Evolutionary conservation across 1,284 basidiomycete species (phyloP), one percentile per base, ranked within the genome.

Genomic region (Apiotrichum montevideense): DNA sequence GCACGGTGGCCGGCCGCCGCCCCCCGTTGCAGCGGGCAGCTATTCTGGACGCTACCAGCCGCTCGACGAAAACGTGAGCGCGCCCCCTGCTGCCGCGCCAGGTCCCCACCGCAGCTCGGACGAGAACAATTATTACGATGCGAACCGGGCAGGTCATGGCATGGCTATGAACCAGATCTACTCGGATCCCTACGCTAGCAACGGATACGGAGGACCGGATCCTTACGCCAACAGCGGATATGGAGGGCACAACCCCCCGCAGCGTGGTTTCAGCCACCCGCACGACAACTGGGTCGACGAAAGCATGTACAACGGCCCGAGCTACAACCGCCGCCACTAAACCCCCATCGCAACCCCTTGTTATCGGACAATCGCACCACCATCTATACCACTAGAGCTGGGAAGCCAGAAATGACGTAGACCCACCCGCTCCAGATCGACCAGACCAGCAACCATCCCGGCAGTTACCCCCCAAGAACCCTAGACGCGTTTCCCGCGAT

Each of bases 251-350:
- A 11, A 32, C 45, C 32, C 11, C 33, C 11, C 32, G 32, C 15
- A 15, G 37, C 34, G 39, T 6, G 41, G 55, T 13, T 47, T 33
- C 46, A 35, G 10, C 14, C n/a, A 50, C 21, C 5, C 44, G 29
- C 50, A 48, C 13, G 47, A 35, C 32, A 46, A 21, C 15, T 74
- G 69, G 68, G 70, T 73, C 13, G 73, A 73, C 57, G 64, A 61
- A n/a, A 55, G 50, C 29, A 33, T 51, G 7, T 76, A 72, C 51
- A 76, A 76, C 52, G 74, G 73, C 8, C 66, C 64, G 7, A 56
- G 72, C 55, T 75, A 74, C 56, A 64, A 64, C 13, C 37, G 13
- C 3, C 44, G 49, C 21, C 29, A 62, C 10, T 59, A 69, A 48
- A 65, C 63, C 14, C n/a, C 7, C 10, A 4, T 4, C 8, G 14